Base-by-base conservation (phyloP, 2,329 filamentous ascomycete species). In the Aspergillus puulaauensis region DNA sequence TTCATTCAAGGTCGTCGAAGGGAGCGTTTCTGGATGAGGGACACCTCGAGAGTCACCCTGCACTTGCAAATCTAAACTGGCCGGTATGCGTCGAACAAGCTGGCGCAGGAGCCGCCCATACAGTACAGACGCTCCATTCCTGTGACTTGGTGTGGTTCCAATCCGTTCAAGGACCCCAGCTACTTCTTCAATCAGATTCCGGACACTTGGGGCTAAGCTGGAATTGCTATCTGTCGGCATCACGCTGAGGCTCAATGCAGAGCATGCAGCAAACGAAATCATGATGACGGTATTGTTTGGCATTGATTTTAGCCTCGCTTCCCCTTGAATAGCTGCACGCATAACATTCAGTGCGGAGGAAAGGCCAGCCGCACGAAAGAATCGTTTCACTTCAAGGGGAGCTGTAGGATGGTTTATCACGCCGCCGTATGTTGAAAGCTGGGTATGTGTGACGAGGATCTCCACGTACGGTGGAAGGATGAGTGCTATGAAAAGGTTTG, bases 211-310 rank as follows among this genome's bases (percentile, higher is more conserved):
- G 0, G 85, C 85, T 0, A 89, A 70, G 52, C 81, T 82, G 0
- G 82, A 86, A 41, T 71, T 75, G 56, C 79, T 81, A 27, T 81
- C 84, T 0, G 81, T 79, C 3, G 84, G 80, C 48, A 84, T 83
- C 0, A 84, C 80, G 62, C 85, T 87, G 4, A 89, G 78, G 9
- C 84, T 83, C n/a, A 89, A 72, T 0, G 86, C 86, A 60, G 88
- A 89, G 64, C 86, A 89, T 4, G 86, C 86, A 0, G 88, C 88
- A 62, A 90, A 90, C 1, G 87, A 89, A 12, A 91, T 89, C 89
- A 91, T 91, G 62, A 90, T 89, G 55, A 88, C 84, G 0, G 88
- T 90, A 64, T 91, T 91, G 71, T 91, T 91, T 0, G 88, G 88
- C 88, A 91, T 91, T 0, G 88, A 90, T 55, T 86, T 86, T 0